Evolutionary conservation across 2,329 filamentous ascomycete species (phyloP), one percentile per base, ranked within the genome.

Genomic region (Ascochyta pisi): DNA sequence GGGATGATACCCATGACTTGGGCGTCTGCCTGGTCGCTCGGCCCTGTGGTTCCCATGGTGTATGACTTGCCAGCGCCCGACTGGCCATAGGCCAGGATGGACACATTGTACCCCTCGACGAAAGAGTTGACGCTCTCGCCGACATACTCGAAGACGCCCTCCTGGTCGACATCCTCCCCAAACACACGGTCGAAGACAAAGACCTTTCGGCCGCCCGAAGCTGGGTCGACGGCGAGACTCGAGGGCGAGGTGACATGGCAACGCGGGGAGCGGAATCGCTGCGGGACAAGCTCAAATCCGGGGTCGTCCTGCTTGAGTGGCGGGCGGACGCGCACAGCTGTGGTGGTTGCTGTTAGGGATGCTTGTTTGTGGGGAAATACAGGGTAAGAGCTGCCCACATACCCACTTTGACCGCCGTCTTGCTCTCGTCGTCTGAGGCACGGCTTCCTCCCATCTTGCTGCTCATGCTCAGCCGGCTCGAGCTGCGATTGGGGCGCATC

Each of bases 121-220:
- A 99, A 99, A 2, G 93, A 91, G 66, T 83, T 86, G 65, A 98
- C 90, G 67, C 92, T 96, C 65, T 99, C 95, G 60, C 86, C 86
- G 44, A 99, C 82, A 70, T 99, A 99, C 42, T 96, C 90, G 91
- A 94, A 99, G 42, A 99, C 80, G 42, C 93, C 94, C 64, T 95
- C 90, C 75, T 99, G 95, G 57, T 86, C 84, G 7, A 92, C 83
- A 2, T 95, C 89, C 66, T 93, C 87, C 29, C 87, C 84, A 71
- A 99, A 99, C 5, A 99, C 93, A 59, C 92, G 89, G 77, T 99
- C 95, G 73, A 99, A 99, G 19, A 98, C 89, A 73, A 99, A 99
- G 3, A 97, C 83, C 74, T 98, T 98, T 71, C 90, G 90, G 45
- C 94, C 95, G 71, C 96, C 92, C 0, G 92, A 89, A 2, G 93